phyloP scores from a whole-genome alignment of 1,284 basidiomycete species.

The Tylopilus sp. region DNA sequence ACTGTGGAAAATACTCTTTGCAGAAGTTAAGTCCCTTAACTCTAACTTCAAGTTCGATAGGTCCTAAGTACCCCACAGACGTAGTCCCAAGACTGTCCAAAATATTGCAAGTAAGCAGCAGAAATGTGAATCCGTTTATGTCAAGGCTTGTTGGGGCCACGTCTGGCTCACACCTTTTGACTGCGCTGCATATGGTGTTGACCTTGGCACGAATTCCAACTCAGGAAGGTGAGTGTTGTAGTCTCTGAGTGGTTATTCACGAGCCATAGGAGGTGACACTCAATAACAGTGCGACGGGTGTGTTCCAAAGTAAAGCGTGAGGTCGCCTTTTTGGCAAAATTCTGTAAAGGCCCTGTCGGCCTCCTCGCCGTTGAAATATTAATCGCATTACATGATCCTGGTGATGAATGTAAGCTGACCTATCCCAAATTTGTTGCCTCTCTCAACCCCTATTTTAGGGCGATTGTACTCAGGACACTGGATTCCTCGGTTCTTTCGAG shows the following conservation, averaged over 20 bases:
- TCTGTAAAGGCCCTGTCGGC: conserved; percentile 21
- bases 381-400: conserved; percentile 21
- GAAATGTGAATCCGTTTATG: not conserved
- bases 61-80: too few relatives aligned
- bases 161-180: conserved; percentile 14
- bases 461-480: not conserved
- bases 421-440: not conserved
- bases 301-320: conserved; percentile 20
- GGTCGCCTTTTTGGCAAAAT: conserved; percentile 17
- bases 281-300: not conserved
- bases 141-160: not conserved
- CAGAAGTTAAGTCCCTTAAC: too few relatives aligned
- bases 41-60: too few relatives aligned
- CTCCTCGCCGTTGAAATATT: conserved; percentile 33
- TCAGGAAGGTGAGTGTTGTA: conserved; percentile 12
- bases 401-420: conserved; percentile 9
- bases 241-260: too few relatives aligned
- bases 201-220: conserved; percentile 19
- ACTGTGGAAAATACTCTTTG: too few relatives aligned
- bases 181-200: conserved; percentile 29
- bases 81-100: conserved; percentile 17
- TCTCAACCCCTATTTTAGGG: conserved; percentile 4
- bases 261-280: not conserved
- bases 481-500: not conserved
- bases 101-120: conserved; percentile 27